Evolutionary conservation across 768 basidiomycete species (phyloP).

Genomic region (Tulasnella sp.): DNA sequence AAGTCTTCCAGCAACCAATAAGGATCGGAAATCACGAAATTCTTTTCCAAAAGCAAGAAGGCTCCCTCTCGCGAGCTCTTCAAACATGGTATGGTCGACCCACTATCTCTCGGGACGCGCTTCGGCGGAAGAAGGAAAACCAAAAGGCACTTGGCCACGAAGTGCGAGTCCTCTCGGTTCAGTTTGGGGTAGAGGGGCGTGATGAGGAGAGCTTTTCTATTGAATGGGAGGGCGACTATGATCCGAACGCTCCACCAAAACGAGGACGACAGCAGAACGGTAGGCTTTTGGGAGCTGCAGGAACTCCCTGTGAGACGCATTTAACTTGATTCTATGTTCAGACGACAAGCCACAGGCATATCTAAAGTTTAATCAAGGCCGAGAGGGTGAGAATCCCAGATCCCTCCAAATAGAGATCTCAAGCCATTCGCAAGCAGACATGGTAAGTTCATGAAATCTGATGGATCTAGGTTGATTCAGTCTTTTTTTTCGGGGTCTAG

Average conservation of each 20-base stretch:
- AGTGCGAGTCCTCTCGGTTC: slow-evolving; percentile 63
- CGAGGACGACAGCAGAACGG: slow-evolving; percentile 69
- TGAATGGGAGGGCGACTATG: slow-evolving; percentile 66
- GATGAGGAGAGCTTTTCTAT: slow-evolving; percentile 56
- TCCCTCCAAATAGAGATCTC: not conserved
- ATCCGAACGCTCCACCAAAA: slow-evolving; percentile 51
- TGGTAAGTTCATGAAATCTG: not conserved
- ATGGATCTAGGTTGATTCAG: too few species aligned
- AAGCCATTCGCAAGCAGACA: not conserved
- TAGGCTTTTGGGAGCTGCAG: slow-evolving; percentile 51
- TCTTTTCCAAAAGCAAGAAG: not conserved
- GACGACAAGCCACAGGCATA: not conserved
- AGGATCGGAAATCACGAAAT: not conserved
- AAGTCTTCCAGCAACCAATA: not conserved
- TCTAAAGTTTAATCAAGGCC: slow-evolving; percentile 26
- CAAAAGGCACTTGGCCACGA: slow-evolving; percentile 51
- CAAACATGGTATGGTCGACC: not conserved
- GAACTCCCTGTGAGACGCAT: slow-evolving; percentile 43
- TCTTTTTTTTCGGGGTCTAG: not conserved
- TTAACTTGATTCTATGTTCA: not conserved
- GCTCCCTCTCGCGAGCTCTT: slow-evolving; percentile 14
- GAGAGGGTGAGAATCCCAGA: slow-evolving; percentile 27
- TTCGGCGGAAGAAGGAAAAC: slow-evolving; percentile 43
- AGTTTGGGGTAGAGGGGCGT: slow-evolving; percentile 57
- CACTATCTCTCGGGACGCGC: not conserved